Conservation (phyloP, 2,329 filamentous ascomycete species). For the Myriosclerotinia duriaeana region DNA sequence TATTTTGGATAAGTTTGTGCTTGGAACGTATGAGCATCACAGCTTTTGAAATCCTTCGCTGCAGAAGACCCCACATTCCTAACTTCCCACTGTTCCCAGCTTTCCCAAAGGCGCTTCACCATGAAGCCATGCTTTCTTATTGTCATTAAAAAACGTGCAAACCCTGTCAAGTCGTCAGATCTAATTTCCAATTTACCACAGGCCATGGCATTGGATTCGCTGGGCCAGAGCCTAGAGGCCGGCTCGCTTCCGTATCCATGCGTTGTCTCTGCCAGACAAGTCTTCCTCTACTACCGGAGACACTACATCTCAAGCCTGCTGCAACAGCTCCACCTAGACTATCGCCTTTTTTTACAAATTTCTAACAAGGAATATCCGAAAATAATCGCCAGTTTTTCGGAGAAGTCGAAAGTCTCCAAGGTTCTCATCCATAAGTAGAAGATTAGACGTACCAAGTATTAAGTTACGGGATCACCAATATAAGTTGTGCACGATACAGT, state of each 20-base stretch:
- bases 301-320: background rate
- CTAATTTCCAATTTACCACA: constrained; percentile 28
- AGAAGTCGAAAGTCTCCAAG: background rate
- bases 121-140: constrained; percentile 5
- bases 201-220: constrained; percentile 31
- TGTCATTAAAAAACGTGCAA: constrained; percentile 29
- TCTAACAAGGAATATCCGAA: constrained; percentile 2
- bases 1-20: constrained; percentile 23
- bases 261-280: constrained; percentile 18
- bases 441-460: background rate
- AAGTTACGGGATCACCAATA: background rate
- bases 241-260: constrained; percentile 23
- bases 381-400: background rate
- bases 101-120: constrained; percentile 16
- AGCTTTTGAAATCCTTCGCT: constrained; percentile 21
- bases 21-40: constrained; percentile 21
- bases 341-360: constrained; percentile 6
- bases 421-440: background rate
- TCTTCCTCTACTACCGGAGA: constrained; percentile 13
- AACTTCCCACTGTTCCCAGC: background rate
- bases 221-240: constrained; percentile 15
- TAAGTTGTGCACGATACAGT: background rate
- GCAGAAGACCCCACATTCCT: constrained; percentile 9
- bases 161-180: constrained; percentile 31
- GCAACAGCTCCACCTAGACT: constrained; percentile 6